Base-by-base conservation (phyloP, 1,284 basidiomycete species). In the Tilletia setariae region DNA sequence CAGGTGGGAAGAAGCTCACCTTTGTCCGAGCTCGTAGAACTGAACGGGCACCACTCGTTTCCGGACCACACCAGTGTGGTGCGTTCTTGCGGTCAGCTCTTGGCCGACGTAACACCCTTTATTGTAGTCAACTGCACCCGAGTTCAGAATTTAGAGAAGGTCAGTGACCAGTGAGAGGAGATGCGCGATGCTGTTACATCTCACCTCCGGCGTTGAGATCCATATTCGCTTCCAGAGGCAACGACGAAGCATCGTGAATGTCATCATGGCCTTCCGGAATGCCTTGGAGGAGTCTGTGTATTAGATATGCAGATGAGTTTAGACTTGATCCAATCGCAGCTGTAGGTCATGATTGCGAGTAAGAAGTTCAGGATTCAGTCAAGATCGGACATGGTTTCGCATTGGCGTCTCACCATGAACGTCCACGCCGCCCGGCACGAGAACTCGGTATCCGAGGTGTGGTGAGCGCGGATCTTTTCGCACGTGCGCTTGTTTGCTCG, bases 61-160 rank as follows among this genome's bases (percentile, higher is more conserved):
- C 68, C 96, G 87, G 30, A 97, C 86, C 16, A 91, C 88, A 7
- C 96, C 96, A 0, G 91, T 97, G 81, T 97, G 93, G 82, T 96
- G 95, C 25, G 95, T 98, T 35, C 96, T 88, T 1, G 97, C 94
- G 0, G 95, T 98, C 49, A 98, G 85, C 79, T 98, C 96, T 85
- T 99, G 96, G 2, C 96, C 96, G 1, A 98, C 89, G 80, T 98
- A 98, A 83, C 96, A 99, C 6, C 96, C 96, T 84, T 99, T 98
- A 63, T 91, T 87, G 82, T 97, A 97, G 83, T 98, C 94, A 76
- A 98, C 94, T 94, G 76, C 64, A 67, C 25, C n/a, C 30, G 32
- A 42, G 66, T n/a, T 46, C 65, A 67, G 64, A 43, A 63, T 68
- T 72, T 35, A 35, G 46, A 63, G 30, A 42, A 16, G 21, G 40